Evolutionary conservation across 2,329 filamentous ascomycete genomes (phyloP), one percentile per base, ranked within the genome.

Genomic region (Claviceps fusiformis): DNA sequence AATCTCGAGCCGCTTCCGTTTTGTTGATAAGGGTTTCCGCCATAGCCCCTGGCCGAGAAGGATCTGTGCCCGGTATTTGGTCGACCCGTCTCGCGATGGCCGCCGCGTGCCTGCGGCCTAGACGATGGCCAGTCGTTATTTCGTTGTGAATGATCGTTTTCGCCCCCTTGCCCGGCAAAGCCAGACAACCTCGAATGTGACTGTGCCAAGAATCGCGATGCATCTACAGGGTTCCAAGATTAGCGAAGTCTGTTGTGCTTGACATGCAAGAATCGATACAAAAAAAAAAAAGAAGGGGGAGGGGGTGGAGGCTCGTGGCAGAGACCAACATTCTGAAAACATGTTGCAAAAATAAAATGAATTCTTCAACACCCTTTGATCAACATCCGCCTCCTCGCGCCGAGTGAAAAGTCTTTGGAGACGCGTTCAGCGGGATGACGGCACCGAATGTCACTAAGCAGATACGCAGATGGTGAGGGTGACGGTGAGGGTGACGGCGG

Each of bases 161-260:
- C 73, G 59, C 73, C 81, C 57, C 80, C 71, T 67, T 86, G 81
- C 72, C 75, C 80, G 33, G 55, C 59, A 58, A 90, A 83, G 68
- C 75, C 82, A 62, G 86, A 89, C 64, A 97, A 77, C 59, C 89
- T 86, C 58, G 91, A 95, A 76, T 95, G 91, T 62, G 91, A 96
- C 80, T 97, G 93, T 58, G 91, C 89, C 64, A 98, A 83, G 70
- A 98, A 98, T 63, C 86, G 86, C 62, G 92, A 97, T 65, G 93
- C 93, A 85, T 97, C 93, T 96, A 66, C 31, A 54, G 39, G 24
- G 24, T 11, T 50, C 15, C 11, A 17, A 11, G 24, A 29, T 53
- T 37, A 56, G 52, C 51, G 43, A 53, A 53, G 15, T 15, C 33
- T 24, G 33, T 17, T 19, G 7, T 31, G n/a, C 2, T 47, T 47